Evolutionary conservation across 2,329 filamentous ascomycete genomes (phyloP), one percentile per base, ranked within the genome.

Genomic region (Aspergillus neoniger): DNA sequence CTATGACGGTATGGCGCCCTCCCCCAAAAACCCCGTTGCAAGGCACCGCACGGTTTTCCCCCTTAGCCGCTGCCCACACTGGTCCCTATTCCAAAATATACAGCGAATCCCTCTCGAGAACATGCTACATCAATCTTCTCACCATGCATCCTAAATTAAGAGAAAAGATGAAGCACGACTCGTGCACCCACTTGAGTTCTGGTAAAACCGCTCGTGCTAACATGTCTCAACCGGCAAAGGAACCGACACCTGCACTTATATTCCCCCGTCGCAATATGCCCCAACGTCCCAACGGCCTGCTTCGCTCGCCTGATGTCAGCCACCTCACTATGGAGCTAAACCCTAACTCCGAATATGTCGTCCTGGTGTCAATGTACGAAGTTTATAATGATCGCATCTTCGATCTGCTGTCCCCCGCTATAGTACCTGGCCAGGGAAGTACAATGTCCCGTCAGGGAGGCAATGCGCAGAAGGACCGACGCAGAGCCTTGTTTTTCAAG

Each of bases 321-420:
- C 82, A 88, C 55, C 81, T 96, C 47, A 80, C 83, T 4, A 82
- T 96, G 0, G 82, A 86, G 0, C 81, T 87, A 51, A 90, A 93
- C 63, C 81, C 83, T 1, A 84, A 85, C 19, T 86, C 89, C 57
- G 91, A 96, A 67, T 97, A 97, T 69, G 89, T 90, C 4, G 87
- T 99, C 57, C 81, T 99, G 10, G 84, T 99, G 21, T 96, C 92
- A 57, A 99, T 99, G 93, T 98, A 98, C 76, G 95, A 99, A 76
- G 94, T 99, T 1, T 97, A 99, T 80, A 99, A 99, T 72, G 94
- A 99, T 77, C 88, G 93, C 38, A 98, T 99, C 66, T 98, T 96
- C 74, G 95, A 99, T 70, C 86, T 99, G 0, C 82, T 99, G 1
- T 90, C 89, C 0, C 81, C 83, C 17, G 71, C 79, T 2, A 71